Conservation (phyloP, 2,329 filamentous ascomycete genomes). For the Aspergillus arachidicola region DNA sequence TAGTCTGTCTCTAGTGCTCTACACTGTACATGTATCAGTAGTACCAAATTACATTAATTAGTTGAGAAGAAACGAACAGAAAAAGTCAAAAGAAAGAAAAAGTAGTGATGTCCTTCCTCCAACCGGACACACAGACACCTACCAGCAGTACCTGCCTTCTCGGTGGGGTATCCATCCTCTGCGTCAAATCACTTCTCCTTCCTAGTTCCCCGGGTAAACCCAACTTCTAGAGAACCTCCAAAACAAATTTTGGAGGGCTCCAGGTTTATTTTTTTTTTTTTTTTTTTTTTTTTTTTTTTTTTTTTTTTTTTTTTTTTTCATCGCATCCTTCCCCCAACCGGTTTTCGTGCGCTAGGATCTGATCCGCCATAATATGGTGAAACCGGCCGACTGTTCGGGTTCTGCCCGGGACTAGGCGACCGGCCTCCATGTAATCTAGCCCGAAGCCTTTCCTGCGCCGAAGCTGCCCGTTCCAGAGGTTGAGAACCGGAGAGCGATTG, state of each 20-base stretch:
- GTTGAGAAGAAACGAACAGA: neutral
- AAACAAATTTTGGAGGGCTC: no score
- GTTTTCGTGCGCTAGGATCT: slow-evolving; percentile 37
- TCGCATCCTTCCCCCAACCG: slow-evolving; percentile 28
- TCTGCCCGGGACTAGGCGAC: slow-evolving; percentile 36
- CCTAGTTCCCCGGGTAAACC: neutral
- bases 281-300: no score
- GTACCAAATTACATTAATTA: neutral
- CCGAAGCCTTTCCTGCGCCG: slow-evolving; percentile 78
- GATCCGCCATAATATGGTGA: slow-evolving; percentile 23
- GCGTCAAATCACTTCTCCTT: neutral
- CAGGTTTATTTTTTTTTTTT: no score
- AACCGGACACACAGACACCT: slow-evolving; percentile 8
- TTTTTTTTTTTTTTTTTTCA: neutral
- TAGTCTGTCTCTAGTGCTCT: neutral
- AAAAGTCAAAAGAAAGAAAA: neutral
- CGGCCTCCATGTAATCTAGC: slow-evolving; percentile 70
- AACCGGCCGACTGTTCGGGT: slow-evolving; percentile 16
- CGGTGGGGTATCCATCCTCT: neutral
- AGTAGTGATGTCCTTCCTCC: neutral
- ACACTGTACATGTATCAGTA: neutral
- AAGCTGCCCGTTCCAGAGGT: slow-evolving; percentile 35
- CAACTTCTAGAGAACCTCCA: neutral
- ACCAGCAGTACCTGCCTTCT: slow-evolving; percentile 16
- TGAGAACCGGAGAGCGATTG: slow-evolving; percentile 53